phyloP scores from a whole-genome alignment of 192 early-diverging fungal species.

The Entomortierella beljakovae region DNA sequence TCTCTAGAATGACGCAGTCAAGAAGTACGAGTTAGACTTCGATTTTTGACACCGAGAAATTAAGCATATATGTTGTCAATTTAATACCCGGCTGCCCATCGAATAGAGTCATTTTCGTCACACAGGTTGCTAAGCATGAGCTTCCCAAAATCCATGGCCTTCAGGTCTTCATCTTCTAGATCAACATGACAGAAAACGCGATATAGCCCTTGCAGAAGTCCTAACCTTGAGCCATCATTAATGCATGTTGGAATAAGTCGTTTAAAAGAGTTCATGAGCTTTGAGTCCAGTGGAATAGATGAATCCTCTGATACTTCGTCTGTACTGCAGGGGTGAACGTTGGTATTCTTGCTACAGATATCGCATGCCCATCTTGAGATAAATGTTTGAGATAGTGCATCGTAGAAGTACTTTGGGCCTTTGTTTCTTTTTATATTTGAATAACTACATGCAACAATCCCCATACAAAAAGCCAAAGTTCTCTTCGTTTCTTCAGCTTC shows the following conservation, averaged over 20 bases:
- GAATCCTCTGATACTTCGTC: neutral
- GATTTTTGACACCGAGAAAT: neutral
- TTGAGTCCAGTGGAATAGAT: neutral
- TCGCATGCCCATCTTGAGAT: neutral
- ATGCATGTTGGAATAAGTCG: conserved; percentile 15
- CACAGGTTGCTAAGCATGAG: conserved; percentile 18
- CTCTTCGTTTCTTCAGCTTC: conserved; percentile 5
- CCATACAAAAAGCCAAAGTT: conserved; percentile 21
- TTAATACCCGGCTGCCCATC: conserved; percentile 26
- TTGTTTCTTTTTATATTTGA: neutral
- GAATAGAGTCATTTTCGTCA: neutral
- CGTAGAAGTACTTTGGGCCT: conserved; percentile 3
- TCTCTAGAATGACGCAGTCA: conserved; percentile 1
- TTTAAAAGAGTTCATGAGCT: conserved; percentile 23
- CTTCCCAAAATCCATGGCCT: conserved; percentile 19
- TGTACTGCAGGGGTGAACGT: neutral
- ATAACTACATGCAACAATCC: conserved; percentile 13
- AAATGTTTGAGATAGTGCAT: neutral
- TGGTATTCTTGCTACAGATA: neutral
- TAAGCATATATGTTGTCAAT: neutral
- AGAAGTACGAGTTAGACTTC: neutral
- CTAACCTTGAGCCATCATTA: neutral
- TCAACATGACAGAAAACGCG: conserved; percentile 35
- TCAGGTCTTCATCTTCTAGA: conserved; percentile 1
- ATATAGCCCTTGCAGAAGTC: conserved; percentile 18